Percentiles rank a stretch among this genome's conserved stretches.
phyloP scores from a whole-genome alignment of 495 filamentous ascomycete species.

The Margaritispora aquatica region DNA sequence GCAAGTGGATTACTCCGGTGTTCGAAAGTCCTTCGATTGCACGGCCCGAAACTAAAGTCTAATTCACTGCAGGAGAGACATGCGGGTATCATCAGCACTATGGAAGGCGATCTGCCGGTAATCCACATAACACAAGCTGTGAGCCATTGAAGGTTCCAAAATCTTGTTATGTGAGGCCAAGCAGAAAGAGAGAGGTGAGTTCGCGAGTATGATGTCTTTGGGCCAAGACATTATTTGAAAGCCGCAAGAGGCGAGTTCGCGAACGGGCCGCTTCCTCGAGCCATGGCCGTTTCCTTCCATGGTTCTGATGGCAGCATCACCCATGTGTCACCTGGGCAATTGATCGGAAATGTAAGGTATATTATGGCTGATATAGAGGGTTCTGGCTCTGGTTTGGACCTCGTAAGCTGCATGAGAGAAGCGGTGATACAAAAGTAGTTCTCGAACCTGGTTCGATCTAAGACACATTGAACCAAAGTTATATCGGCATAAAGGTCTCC shows the following conservation, averaged over 20 bases:
- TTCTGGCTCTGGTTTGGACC: background rate
- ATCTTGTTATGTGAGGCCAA: no score
- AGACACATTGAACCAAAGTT: background rate
- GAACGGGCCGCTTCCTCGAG: background rate
- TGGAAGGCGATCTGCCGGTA: background rate
- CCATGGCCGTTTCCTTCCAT: background rate
- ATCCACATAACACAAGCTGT: no score
- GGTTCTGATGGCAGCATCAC: background rate
- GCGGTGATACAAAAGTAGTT: background rate
- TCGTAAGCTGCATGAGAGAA: background rate
- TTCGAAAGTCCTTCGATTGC: background rate
- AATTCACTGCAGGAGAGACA: no score
- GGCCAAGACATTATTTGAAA: background rate
- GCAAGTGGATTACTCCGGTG: background rate
- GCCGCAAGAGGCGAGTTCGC: background rate
- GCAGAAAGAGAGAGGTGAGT: no score
- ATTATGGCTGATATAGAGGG: background rate
- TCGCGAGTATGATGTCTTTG: no score
- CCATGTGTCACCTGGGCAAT: background rate
- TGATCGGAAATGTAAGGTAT: background rate
- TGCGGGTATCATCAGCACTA: no score
- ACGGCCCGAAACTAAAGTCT: no score
- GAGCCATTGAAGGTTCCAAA: background rate
- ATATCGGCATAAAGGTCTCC: background rate
- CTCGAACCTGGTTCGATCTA: background rate